Conservation (phyloP, 1,284 basidiomycete species). For the Spongiforma sp. region DNA sequence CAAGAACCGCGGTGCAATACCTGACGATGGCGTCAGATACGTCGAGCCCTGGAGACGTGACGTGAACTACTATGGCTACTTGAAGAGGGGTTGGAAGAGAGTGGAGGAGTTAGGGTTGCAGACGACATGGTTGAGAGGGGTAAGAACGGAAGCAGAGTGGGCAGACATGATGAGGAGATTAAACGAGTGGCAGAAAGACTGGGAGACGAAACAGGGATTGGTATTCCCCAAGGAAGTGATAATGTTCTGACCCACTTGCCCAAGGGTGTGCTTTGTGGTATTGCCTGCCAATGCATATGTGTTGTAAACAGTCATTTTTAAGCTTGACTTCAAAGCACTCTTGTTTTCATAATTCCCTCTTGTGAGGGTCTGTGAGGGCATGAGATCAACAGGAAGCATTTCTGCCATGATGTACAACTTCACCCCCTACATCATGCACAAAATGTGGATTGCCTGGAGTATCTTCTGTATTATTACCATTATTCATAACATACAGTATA, state of each 20-base stretch:
- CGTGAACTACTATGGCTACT: constrained; percentile 37
- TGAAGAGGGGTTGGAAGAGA: constrained; percentile 51
- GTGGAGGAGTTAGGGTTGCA: constrained; percentile 46
- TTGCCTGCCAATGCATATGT: no score
- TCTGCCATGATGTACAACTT: no score
- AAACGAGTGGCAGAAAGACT: constrained; percentile 50
- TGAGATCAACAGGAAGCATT: no score
- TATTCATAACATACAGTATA: no score
- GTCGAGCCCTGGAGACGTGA: constrained; percentile 56
- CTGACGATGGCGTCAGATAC: constrained; percentile 47
- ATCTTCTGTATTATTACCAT: no score
- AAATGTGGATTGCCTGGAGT: no score
- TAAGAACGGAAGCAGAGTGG: constrained; percentile 51
- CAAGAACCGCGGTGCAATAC: constrained; percentile 46
- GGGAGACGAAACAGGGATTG: constrained; percentile 41
- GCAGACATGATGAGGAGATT: constrained; percentile 51
- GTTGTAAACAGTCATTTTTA: no score
- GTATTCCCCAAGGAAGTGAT: constrained; percentile 12
- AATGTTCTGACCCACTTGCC: constrained; percentile 18
- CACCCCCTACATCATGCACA: no score
- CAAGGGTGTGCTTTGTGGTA: no score
- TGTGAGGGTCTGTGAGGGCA: no score
- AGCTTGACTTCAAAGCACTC: no score
- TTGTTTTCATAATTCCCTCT: no score
- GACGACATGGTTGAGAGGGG: constrained; percentile 42